Base-by-base conservation (phyloP, 1,284 basidiomycete species). In the Apiotrichum mycotoxinovorans region DNA sequence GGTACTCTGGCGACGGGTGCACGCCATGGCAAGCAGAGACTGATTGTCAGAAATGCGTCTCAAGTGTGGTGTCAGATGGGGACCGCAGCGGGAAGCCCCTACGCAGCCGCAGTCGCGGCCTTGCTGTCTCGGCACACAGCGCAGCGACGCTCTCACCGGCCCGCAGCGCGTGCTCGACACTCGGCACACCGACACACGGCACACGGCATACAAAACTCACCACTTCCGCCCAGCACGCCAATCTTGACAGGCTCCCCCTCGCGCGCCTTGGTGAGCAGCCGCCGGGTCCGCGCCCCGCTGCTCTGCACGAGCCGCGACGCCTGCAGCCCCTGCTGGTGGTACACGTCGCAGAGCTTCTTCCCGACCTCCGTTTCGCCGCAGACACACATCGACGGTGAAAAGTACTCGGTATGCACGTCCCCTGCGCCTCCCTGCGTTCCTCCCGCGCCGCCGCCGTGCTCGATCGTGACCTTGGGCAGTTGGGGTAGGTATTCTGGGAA, bases 21-120 rank as follows among this genome's bases (percentile, higher is more conserved):
- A 74, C 64, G 18, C 73, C 74, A 23, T 73, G 73, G 54, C 75
- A 77, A 11, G 75, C 75, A 4, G 73, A 75, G 1, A 77, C 75
- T 75, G 50, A 11, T n/a, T 22, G 54, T 56, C 54, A 66, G 48
- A 34, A 4, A 8, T n/a, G 18, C n/a, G n/a, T n/a, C n/a, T n/a
- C n/a, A n/a, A n/a, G n/a, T n/a, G n/a, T n/a, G n/a, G n/a, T n/a
- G n/a, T 22, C 27, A 20, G 20, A 33, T 11, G 5, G 17, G n/a
- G n/a, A n/a, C n/a, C n/a, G n/a, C n/a, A n/a, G n/a, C n/a, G n/a
- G n/a, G n/a, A n/a, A n/a, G n/a, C n/a, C n/a, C n/a, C n/a, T n/a
- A n/a, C n/a, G n/a, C n/a, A n/a, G n/a, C n/a, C n/a, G n/a, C n/a
- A n/a, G n/a, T n/a, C n/a, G n/a, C n/a, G n/a, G n/a, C n/a, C n/a